Base-by-base conservation (phyloP, 441 rosid species). In the Dalechampia spathulata region DNA sequence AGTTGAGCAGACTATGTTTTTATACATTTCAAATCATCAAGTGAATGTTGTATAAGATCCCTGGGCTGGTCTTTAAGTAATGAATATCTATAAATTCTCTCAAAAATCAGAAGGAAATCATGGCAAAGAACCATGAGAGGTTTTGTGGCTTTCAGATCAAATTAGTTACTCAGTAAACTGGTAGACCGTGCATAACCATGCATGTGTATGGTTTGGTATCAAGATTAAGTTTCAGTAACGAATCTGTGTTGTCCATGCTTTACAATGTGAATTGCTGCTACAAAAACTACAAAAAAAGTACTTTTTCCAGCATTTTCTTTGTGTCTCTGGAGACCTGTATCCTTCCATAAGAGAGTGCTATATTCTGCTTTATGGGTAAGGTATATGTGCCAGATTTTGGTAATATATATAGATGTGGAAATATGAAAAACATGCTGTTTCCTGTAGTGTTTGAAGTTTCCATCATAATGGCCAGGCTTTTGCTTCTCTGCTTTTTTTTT, bases 21-120 rank as follows among this genome's bases (percentile, higher is more conserved):
- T 58, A 58, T 55, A 49, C 62, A 19, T 52, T 57, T 50, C 63
- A 60, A n/a, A n/a, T n/a, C n/a, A n/a, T n/a, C n/a, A n/a, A 71
- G 55, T 64, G 65, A 72, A 60, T 69, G 62, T 58, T 63, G 6
- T 23, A 12, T 3, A 19, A 17, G 14, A 42, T 56, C 17, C 27
- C 10, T 27, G 27, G 19, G 21, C 15, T 16, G 12, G 11, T 43
- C 39, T 28, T 42, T 26, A 17, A 56, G 26, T 30, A 20, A 13
- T 4, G 20, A 4, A 14, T 42, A 43, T 2, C 0, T 15, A 19
- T 2, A 17, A 20, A 9, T 56, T 13, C n/a, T 43, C 8, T 16
- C 30, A 1, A 15, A 42, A 17, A 42, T 27, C 13, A 56, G 19
- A 43, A 28, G 2, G 2, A 30, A 32, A 21, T 20, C 10, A 14